Evolutionary conservation across 208 protist species (phyloP).

Genomic region (Acanthamoeba culbertsoni): DNA sequence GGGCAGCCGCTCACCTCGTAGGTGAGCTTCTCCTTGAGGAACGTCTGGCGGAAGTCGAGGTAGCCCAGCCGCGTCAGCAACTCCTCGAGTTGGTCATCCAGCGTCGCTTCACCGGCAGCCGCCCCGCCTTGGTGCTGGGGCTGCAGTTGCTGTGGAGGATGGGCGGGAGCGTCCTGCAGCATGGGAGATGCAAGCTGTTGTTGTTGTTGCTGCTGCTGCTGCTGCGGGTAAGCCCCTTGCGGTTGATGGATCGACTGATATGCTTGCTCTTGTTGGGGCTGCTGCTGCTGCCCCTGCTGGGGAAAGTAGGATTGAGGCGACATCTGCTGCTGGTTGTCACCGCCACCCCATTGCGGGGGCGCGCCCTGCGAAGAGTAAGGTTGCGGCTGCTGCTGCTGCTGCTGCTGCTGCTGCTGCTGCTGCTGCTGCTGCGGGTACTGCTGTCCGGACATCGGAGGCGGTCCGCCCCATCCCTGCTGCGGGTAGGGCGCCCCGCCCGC

Average conservation of each 20-base stretch:
- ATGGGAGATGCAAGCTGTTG: neutral
- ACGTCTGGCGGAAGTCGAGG: conserved; percentile 7
- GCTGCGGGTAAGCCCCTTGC: neutral
- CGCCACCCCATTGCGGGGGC: no score
- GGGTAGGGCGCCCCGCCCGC: neutral
- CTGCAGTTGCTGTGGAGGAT: neutral
- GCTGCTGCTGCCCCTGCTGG: neutral
- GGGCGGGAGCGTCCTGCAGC: neutral
- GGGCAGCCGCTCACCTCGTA: neutral
- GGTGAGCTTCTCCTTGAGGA: conserved; percentile 51
- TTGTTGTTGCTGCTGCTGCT: neutral
- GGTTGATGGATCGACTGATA: neutral
- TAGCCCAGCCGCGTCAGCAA: conserved; percentile 46
- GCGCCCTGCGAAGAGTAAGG: no score
- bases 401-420: neutral
- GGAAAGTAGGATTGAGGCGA: no score
- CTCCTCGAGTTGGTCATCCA: conserved; percentile 32
- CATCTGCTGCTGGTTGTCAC: no score
- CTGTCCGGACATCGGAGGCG: neutral
- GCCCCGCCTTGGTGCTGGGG: neutral
- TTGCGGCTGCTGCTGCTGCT: neutral
- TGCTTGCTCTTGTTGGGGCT: neutral
- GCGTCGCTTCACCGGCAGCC: neutral
- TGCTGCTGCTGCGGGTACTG: neutral
- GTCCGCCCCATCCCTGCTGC: neutral